phyloP scores from a whole-genome alignment of 441 rosid genomes.

The Syzygium malaccense region DNA sequence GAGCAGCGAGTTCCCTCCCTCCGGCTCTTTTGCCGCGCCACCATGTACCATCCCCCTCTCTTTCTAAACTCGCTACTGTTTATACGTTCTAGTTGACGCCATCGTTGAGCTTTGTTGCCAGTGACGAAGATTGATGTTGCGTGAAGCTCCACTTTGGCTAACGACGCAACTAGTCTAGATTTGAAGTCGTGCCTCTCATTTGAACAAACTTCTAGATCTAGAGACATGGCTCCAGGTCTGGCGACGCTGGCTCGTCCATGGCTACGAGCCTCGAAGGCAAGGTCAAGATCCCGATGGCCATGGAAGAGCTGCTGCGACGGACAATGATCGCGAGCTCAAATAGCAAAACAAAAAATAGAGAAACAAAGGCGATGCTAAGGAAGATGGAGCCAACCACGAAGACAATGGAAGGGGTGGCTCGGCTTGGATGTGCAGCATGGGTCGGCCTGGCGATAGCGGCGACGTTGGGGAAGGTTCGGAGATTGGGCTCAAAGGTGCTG shows the following conservation, averaged over 20 bases:
- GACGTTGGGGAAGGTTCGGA: background rate
- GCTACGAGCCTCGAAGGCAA: background rate
- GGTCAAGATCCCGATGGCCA: background rate
- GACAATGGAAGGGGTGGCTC: background rate
- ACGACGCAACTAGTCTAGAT: background rate
- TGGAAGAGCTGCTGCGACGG: background rate
- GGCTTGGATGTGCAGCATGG: background rate
- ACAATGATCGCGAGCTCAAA: background rate
- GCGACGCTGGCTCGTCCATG: background rate
- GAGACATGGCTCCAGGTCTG: background rate
- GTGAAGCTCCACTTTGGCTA: background rate
- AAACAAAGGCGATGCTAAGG: background rate
- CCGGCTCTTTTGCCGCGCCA: background rate
- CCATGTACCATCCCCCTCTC: background rate
- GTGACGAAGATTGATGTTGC: background rate
- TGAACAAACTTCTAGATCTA: background rate
- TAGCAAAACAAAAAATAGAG: background rate
- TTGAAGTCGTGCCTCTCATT: background rate
- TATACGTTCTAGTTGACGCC: background rate
- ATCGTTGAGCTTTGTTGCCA: background rate
- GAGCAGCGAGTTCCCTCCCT: background rate
- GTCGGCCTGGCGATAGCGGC: background rate
- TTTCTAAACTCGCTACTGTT: background rate
- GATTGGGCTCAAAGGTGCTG: background rate
- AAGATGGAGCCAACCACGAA: background rate